These are phyloP conservation scores for Sanghuangporus sanghuang DNA, from an alignment of 1,284 basidiomycete species.

Conservation along the genomic window DNA sequence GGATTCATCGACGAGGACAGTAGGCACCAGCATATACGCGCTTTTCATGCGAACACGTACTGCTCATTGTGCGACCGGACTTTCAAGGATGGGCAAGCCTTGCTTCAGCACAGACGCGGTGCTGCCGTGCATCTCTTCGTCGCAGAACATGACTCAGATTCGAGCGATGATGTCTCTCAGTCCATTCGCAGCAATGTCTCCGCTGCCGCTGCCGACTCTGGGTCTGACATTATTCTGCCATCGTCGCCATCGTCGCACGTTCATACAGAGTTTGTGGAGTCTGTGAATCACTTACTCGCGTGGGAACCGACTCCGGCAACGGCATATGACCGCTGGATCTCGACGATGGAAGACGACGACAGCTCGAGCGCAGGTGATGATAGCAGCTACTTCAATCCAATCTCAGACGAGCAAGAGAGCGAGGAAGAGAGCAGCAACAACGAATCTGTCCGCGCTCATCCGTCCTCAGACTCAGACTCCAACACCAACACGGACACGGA, in stretches of 20 bases:
- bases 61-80: not conserved
- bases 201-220: not conserved
- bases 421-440: not conserved
- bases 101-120: not conserved
- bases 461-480: not conserved
- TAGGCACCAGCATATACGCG: not conserved
- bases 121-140: constrained; percentile 3
- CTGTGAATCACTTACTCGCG: too few relatives aligned
- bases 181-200: not conserved
- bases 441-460: not conserved
- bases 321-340: too few relatives aligned
- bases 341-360: not conserved
- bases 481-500: not conserved
- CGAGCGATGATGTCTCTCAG: not conserved
- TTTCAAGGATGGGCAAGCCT: not conserved
- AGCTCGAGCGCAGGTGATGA: not conserved
- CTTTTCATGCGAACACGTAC: not conserved
- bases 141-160: not conserved
- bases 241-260: too few relatives aligned
- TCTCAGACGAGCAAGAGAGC: not conserved
- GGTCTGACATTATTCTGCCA: not conserved
- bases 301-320: too few relatives aligned
- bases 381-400: constrained; percentile 1
- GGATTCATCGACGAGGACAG: not conserved
- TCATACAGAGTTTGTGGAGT: too few relatives aligned